Percentiles rank a stretch among this genome's conserved stretches.
These are phyloP conservation scores for Agrocybe pediades DNA, from an alignment of 768 basidiomycete genomes.

Conservation along the genomic window DNA sequence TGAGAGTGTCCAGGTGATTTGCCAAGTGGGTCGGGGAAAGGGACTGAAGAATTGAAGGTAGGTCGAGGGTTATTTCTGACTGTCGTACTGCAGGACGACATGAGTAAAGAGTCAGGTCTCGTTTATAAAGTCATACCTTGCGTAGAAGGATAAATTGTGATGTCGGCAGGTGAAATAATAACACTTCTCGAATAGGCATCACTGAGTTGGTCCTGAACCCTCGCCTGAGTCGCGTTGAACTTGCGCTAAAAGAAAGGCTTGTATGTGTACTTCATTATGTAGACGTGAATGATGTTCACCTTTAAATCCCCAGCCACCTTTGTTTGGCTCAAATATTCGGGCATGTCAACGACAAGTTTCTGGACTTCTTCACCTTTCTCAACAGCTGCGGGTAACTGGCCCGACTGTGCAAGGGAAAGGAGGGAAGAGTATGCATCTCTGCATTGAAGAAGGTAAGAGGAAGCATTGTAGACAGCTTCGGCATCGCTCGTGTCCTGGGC, in stretches of 20 bases:
- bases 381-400: conserved; percentile 67
- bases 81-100: conserved; percentile 51
- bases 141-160: conserved; percentile 55
- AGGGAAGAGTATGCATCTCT: conserved; percentile 47
- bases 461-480: conserved; percentile 45
- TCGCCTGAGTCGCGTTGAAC: conserved; percentile 55
- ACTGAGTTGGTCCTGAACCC: conserved; percentile 69
- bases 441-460: conserved; percentile 59
- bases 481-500: conserved; percentile 66
- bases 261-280: conserved; percentile 3
- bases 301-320: conserved; percentile 56
- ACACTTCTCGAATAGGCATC: conserved; percentile 68
- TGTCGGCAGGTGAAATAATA: conserved; percentile 45
- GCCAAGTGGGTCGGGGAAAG: conserved; percentile 56
- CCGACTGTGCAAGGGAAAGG: conserved; percentile 48
- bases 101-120: not conserved
- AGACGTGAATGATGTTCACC: conserved; percentile 39
- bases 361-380: conserved; percentile 43
- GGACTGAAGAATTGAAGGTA: conserved; percentile 60
- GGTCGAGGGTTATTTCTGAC: conserved; percentile 49
- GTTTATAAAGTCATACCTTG: conserved; percentile 31
- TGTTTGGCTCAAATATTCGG: conserved; percentile 51
- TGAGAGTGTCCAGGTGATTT: conserved; percentile 57
- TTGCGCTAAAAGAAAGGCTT: conserved; percentile 42
- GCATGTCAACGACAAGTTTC: conserved; percentile 44